phyloP scores from a whole-genome alignment of 2,329 filamentous ascomycete species.

The Elsinoe arachidis region DNA sequence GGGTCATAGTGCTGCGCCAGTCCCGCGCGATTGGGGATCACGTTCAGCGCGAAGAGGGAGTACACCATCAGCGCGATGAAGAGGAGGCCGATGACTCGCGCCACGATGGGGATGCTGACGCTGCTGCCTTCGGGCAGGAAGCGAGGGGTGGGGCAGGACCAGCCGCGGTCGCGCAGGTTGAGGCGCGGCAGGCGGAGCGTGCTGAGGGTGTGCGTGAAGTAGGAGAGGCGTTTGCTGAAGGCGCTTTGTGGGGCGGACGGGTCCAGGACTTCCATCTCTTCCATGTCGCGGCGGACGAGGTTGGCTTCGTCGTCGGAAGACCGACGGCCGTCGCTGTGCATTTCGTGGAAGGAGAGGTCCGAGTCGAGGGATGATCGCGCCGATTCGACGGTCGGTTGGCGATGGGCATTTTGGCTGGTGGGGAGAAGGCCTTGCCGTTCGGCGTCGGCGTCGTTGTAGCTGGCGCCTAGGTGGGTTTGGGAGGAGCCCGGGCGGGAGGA shows the following conservation, averaged over 20 bases:
- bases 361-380: slow-evolving; percentile 54
- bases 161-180: slow-evolving; percentile 35
- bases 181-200: slow-evolving; percentile 44
- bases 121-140: slow-evolving; percentile 40
- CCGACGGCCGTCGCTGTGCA: slow-evolving; percentile 23
- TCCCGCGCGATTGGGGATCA: slow-evolving; percentile 62
- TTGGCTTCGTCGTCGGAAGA: slow-evolving; percentile 43
- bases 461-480: slow-evolving; percentile 38
- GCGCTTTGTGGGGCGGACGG: slow-evolving; percentile 31
- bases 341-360: slow-evolving; percentile 44
- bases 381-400: slow-evolving; percentile 74
- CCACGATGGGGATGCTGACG: slow-evolving; percentile 57
- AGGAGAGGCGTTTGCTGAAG: slow-evolving; percentile 50
- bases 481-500: slow-evolving; percentile 49
- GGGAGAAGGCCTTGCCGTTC: slow-evolving; percentile 71
- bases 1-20: slow-evolving; percentile 69
- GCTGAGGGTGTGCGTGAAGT: slow-evolving; percentile 49
- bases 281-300: slow-evolving; percentile 66
- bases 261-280: slow-evolving; percentile 82
- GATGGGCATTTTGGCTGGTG: slow-evolving; percentile 46
- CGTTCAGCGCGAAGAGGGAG: slow-evolving; percentile 73
- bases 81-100: slow-evolving; percentile 64
- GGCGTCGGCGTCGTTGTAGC: slow-evolving; percentile 58
- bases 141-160: slow-evolving; percentile 30
- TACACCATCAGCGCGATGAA: slow-evolving; percentile 73